These are phyloP conservation scores for Aspergillus sp. DNA, from an alignment of 2,329 filamentous ascomycete genomes.

Conservation along the genomic window DNA sequence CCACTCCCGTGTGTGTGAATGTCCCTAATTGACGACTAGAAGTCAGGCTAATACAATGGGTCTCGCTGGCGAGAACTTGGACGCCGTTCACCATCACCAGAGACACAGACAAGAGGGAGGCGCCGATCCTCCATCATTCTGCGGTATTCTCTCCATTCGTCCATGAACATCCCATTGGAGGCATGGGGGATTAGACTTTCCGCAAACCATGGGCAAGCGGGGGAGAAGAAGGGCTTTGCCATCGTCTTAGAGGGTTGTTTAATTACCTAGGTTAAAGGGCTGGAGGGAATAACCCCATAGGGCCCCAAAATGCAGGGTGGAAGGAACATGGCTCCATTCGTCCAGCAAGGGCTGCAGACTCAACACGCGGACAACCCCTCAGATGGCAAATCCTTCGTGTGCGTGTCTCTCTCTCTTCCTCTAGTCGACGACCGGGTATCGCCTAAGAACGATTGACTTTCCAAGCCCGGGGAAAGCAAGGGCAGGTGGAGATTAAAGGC, in stretches of 20 bases:
- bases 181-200: background rate
- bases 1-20: conserved; percentile 5
- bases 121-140: conserved; percentile 1
- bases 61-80: conserved; percentile 1
- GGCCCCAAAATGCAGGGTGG: background rate
- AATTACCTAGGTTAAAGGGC: background rate
- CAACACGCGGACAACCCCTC: background rate
- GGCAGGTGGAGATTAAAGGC: background rate
- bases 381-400: background rate
- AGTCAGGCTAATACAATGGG: background rate
- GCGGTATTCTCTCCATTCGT: background rate
- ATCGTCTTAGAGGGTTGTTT: background rate
- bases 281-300: background rate
- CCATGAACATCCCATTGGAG: background rate
- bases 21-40: conserved; percentile 7
- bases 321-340: conserved; percentile 1
- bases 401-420: background rate
- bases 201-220: background rate
- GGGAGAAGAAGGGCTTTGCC: background rate
- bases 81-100: background rate
- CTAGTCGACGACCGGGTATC: background rate
- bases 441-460: conserved; percentile 7
- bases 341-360: background rate
- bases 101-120: background rate
- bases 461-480: conserved; percentile 7